Percentiles rank a stretch among this genome's conserved stretches.
These are phyloP conservation scores for Euphrasia arctica DNA, from an alignment of 305 asterid species.

Conservation along the genomic window DNA sequence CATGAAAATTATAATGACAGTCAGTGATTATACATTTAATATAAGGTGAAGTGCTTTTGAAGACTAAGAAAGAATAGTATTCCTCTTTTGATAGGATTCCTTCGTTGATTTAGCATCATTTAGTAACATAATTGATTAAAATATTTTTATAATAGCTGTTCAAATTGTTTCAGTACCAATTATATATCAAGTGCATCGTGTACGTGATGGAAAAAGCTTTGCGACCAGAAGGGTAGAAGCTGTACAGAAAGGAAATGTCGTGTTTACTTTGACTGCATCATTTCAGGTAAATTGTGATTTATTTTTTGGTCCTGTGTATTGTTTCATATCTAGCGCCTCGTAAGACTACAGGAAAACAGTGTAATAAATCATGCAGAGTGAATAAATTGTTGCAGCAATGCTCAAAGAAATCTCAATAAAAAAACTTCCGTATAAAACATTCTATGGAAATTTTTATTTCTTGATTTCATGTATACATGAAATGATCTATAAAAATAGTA, in stretches of 20 bases:
- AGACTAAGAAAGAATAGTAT: slow-evolving; percentile 9
- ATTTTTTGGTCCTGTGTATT: slow-evolving; percentile 5
- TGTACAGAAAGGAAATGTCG: slow-evolving; percentile 76
- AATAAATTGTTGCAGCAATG: neutral
- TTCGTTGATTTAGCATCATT: slow-evolving; percentile 12
- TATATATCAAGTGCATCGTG: slow-evolving; percentile 85
- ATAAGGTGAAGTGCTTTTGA: neutral
- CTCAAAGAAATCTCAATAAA: slow-evolving; percentile 10
- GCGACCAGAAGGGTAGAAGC: slow-evolving; percentile 98
- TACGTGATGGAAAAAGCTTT: slow-evolving; percentile 94
- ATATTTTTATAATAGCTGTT: slow-evolving; percentile 11
- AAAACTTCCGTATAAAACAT: neutral
- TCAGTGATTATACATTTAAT: slow-evolving; percentile 5
- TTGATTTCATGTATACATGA: slow-evolving; percentile 8
- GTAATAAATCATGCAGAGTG: slow-evolving; percentile 6
- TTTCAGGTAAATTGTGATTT: slow-evolving; percentile 62
- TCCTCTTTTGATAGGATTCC: slow-evolving; percentile 16
- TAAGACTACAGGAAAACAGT: slow-evolving; percentile 11
- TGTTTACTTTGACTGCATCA: slow-evolving; percentile 79
- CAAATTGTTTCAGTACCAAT: slow-evolving; percentile 68
- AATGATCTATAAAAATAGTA: slow-evolving; percentile 8
- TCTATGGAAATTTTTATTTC: neutral
- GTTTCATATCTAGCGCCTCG: neutral
- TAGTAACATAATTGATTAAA: slow-evolving; percentile 7
- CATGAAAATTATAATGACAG: slow-evolving; percentile 4